Evolutionary conservation across 805 yeast genomes (phyloP).

Genomic region (Cyberlindnera xylosilytica): DNA sequence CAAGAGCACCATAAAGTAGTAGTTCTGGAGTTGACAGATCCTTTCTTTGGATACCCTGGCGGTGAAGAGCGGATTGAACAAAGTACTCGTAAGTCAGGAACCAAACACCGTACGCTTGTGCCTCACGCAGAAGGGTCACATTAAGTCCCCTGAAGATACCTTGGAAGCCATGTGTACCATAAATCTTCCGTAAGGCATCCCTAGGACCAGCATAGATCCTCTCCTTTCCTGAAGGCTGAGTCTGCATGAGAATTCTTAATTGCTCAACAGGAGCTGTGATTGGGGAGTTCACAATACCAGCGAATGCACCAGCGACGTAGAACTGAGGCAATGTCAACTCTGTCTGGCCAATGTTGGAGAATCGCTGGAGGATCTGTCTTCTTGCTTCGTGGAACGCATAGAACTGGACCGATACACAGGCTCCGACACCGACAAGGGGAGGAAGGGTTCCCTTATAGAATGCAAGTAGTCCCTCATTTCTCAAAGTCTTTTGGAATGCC

Average conservation of each 20-base stretch:
- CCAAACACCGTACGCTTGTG: slow-evolving; percentile 85
- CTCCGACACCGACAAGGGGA: slow-evolving; percentile 92
- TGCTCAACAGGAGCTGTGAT: slow-evolving; percentile 95
- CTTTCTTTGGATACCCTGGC: slow-evolving; percentile 41
- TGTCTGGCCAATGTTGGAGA: slow-evolving; percentile 31
- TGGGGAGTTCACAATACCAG: slow-evolving; percentile 88
- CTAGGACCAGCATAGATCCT: slow-evolving; percentile 60
- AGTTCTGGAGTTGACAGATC: slow-evolving; percentile 86
- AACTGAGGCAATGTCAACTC: slow-evolving; percentile 60
- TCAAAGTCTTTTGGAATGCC: slow-evolving; percentile 65
- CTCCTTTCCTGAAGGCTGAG: slow-evolving; percentile 49
- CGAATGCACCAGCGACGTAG: slow-evolving; percentile 82
- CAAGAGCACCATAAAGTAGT: slow-evolving; percentile 82
- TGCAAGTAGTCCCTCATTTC: slow-evolving; percentile 80
- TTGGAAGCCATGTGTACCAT: slow-evolving; percentile 65
- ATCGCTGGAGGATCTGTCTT: slow-evolving; percentile 54
- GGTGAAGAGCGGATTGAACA: slow-evolving; percentile 47
- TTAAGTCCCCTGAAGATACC: slow-evolving; percentile 83
- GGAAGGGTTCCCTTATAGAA: slow-evolving; percentile 93
- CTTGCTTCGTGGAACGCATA: slow-evolving; percentile 89
- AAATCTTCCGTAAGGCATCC: slow-evolving; percentile 80
- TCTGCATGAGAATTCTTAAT: slow-evolving; percentile 87
- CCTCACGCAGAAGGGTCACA: slow-evolving; percentile 82
- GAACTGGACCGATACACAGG: slow-evolving; percentile 94
- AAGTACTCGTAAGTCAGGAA: slow-evolving; percentile 89